A percentile compares a stretch with the other conserved stretches of the same genome.
phyloP scores from a whole-genome alignment of 106 monocot genomes.

The Apostasia shenzhenica region DNA sequence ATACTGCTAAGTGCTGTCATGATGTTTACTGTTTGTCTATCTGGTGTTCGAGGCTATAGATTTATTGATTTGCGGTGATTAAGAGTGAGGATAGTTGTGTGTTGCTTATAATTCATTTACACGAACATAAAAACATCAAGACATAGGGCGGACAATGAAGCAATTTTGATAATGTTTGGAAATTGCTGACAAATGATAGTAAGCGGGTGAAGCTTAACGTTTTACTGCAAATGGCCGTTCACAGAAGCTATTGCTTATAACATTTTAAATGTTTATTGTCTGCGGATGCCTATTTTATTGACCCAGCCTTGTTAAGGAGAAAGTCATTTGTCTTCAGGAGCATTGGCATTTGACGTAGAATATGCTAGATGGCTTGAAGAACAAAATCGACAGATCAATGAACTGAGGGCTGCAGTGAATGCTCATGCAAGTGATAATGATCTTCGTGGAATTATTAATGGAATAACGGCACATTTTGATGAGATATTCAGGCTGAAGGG shows the following conservation, averaged over 20 bases:
- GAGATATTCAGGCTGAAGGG: constrained; percentile 81
- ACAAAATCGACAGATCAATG: constrained; percentile 73
- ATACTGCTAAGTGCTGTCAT: too few species aligned
- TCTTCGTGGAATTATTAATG: constrained; percentile 65
- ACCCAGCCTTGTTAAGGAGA: neutral
- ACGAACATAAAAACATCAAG: neutral
- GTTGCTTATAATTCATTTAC: neutral
- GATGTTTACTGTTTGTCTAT: too few species aligned
- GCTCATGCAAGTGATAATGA: constrained; percentile 85
- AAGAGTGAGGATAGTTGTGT: neutral
- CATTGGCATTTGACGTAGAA: constrained; percentile 80
- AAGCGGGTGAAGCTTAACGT: neutral
- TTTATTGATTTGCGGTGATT: neutral
- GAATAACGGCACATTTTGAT: constrained; percentile 73
- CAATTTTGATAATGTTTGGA: neutral
- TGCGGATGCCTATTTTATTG: neutral
- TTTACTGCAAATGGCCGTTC: neutral
- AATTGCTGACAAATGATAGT: neutral
- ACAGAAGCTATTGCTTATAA: neutral
- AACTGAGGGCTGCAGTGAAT: constrained; percentile 79
- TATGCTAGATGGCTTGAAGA: constrained; percentile 90
- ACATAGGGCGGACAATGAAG: too few species aligned
- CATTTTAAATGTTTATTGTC: neutral
- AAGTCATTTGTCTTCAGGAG: constrained; percentile 26
- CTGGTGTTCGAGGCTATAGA: neutral